Evolutionary conservation across 169 alveolate species (phyloP), one percentile per base, ranked within the genome.

Genomic region (Eimeria falciformis): DNA sequence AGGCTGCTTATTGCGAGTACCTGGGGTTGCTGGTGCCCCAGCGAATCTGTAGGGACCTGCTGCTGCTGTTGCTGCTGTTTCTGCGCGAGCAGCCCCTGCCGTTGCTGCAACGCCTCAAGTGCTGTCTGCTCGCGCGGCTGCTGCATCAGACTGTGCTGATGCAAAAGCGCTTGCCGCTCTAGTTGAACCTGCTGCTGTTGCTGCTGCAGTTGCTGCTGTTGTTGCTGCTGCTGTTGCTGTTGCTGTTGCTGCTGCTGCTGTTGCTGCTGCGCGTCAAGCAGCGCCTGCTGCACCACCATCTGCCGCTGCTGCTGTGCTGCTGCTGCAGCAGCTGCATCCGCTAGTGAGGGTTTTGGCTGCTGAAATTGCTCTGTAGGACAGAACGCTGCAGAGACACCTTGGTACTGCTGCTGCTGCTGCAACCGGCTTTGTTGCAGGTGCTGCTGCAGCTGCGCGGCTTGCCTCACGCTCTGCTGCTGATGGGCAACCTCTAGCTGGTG

Each of bases 391-490:
- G 77, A n/a, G 27, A 45, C 77, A 66, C n/a, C 40, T 37, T 37
- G 77, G 18, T 66, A 45, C 77, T 66, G 77, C 77, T 66, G 77
- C 77, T 12, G 77, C 77, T 47, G 58, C 58, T 47, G 58, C 58
- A 47, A 14, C 14, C 6, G 58, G 6, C 14, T 6, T 47, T 47
- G 58, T 14, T 47, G 58, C 58, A 47, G 21, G 14, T 47, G 58
- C 58, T 47, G 58, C 14, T 47, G 58, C 58, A 47, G 6, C 6
- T 47, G 58, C 58, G 21, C 14, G 58, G n/a, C n/a, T n/a, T n/a
- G n/a, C n/a, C n/a, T n/a, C n/a, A n/a, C n/a, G n/a, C n/a, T n/a
- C n/a, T n/a, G n/a, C n/a, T n/a, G n/a, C n/a, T n/a, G n/a, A n/a
- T n/a, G n/a, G n/a, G n/a, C n/a, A n/a, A n/a, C n/a, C n/a, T n/a